Percentiles rank a stretch among this genome's conserved stretches.
These are phyloP conservation scores for Termitomyces sp. DNA, from an alignment of 768 basidiomycete genomes.

Conservation along the genomic window DNA sequence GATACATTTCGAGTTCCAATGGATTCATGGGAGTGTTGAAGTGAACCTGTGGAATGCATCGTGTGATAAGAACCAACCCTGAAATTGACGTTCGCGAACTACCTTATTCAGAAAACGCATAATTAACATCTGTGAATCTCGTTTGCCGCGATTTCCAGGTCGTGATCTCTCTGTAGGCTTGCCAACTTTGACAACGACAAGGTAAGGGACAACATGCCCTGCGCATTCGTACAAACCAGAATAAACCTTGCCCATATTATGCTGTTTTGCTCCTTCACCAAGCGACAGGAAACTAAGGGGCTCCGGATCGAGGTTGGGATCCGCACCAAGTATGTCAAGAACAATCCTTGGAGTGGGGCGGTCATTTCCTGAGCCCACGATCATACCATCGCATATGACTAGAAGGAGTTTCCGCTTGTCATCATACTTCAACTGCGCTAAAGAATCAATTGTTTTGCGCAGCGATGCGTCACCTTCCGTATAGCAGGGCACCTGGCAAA, in stretches of 20 bases:
- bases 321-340: conserved; percentile 91
- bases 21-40: conserved; percentile 97
- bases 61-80: conserved; percentile 1
- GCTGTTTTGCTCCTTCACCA: conserved; percentile 92
- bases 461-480: conserved; percentile 91
- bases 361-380: conserved; percentile 95
- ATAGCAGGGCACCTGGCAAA: conserved; percentile 98
- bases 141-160: conserved; percentile 97
- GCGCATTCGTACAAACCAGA: conserved; percentile 91
- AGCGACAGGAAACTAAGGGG: conserved; percentile 91
- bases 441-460: conserved; percentile 84
- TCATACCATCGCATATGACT: conserved; percentile 96
- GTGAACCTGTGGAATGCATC: conserved; percentile 63
- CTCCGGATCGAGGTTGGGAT: conserved; percentile 90
- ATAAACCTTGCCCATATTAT: conserved; percentile 98
- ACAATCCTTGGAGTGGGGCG: conserved; percentile 95
- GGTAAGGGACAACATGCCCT: conserved; percentile 94
- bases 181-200: conserved; percentile 89
- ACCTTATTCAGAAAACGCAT: conserved; percentile 99
- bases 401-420: conserved; percentile 95
- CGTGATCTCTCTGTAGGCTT: conserved; percentile 90
- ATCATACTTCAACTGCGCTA: conserved; percentile 93
- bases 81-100: conserved; percentile 9
- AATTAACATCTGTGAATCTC: conserved; percentile 93
- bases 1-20: conserved; percentile 95